Evolutionary conservation across 495 filamentous ascomycete genomes (phyloP).

Genomic region (Bryoglossum gracile): DNA sequence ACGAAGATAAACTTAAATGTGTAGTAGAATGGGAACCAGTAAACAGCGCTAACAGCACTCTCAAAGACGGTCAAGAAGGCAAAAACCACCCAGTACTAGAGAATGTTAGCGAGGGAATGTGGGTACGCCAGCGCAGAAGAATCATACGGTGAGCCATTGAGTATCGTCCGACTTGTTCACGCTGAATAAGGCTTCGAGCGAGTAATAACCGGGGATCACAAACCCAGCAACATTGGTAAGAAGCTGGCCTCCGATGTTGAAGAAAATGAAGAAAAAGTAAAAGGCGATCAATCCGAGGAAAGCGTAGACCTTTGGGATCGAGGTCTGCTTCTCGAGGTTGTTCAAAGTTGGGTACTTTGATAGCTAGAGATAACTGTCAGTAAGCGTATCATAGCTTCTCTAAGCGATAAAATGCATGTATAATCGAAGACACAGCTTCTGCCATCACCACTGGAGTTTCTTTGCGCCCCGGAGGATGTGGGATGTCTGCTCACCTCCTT

Average conservation of each 20-base stretch:
- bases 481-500: slow-evolving; percentile 70
- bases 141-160: slow-evolving; percentile 63
- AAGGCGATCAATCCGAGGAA: slow-evolving; percentile 76
- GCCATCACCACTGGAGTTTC: no score
- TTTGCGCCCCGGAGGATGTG: no score
- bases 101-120: slow-evolving; percentile 24
- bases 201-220: slow-evolving; percentile 91
- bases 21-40: slow-evolving; percentile 99
- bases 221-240: slow-evolving; percentile 96
- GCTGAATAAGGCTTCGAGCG: slow-evolving; percentile 82
- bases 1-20: slow-evolving; percentile 98
- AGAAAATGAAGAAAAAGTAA: slow-evolving; percentile 98
- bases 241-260: slow-evolving; percentile 97
- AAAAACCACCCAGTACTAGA: slow-evolving; percentile 95
- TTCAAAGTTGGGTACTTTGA: slow-evolving; percentile 92
- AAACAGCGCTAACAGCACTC: slow-evolving; percentile 86
- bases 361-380: slow-evolving; percentile 47
- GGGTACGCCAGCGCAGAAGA: neutral
- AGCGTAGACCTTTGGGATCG: slow-evolving; percentile 91
- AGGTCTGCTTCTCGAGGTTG: slow-evolving; percentile 95
- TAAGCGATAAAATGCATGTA: no score
- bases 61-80: slow-evolving; percentile 71
- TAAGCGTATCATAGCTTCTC: slow-evolving; percentile 12
- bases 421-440: no score
- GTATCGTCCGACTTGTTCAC: slow-evolving; percentile 79